phyloP scores from a whole-genome alignment of 495 filamentous ascomycete genomes.

The Talaromyces adpressus region DNA sequence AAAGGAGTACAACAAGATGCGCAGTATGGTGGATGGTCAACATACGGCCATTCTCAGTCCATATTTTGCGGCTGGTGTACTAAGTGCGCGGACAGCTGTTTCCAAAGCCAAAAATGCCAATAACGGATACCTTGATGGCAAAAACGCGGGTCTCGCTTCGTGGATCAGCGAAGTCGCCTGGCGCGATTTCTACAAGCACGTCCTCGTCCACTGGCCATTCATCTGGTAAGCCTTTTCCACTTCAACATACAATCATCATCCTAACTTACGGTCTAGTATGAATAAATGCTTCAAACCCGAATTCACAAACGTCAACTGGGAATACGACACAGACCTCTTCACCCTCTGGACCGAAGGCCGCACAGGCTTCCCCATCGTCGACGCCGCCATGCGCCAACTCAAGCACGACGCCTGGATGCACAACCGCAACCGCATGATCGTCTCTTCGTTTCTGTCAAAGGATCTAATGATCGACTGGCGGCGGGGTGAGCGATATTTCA shows the following conservation, averaged over 20 bases:
- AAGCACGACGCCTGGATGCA: slow-evolving; percentile 72
- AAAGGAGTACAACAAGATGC: slow-evolving; percentile 48
- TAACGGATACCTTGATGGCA: slow-evolving; percentile 62
- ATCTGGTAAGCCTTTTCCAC: slow-evolving; percentile 50
- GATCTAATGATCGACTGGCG: slow-evolving; percentile 88
- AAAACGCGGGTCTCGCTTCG: slow-evolving; percentile 55
- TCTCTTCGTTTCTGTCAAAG: slow-evolving; percentile 81
- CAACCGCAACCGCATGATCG: slow-evolving; percentile 84
- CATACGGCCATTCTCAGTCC: slow-evolving; percentile 70
- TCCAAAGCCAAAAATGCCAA: slow-evolving; percentile 59
- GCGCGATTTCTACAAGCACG: slow-evolving; percentile 91
- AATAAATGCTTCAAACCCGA: slow-evolving; percentile 89
- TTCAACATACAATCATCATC: background rate
- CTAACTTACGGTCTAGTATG: slow-evolving; percentile 51
- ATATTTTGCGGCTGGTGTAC: slow-evolving; percentile 69
- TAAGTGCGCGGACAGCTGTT: slow-evolving; percentile 73
- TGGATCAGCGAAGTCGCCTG: slow-evolving; percentile 91
- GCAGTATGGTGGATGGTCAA: slow-evolving; percentile 53
- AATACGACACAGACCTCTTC: slow-evolving; percentile 63
- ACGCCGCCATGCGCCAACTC: slow-evolving; percentile 88
- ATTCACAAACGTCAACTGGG: slow-evolving; percentile 77
- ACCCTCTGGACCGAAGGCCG: slow-evolving; percentile 66
- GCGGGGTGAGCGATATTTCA: slow-evolving; percentile 82
- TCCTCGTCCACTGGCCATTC: slow-evolving; percentile 81
- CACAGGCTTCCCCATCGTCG: slow-evolving; percentile 83